Conservation (phyloP, 2,329 filamentous ascomycete genomes). For the Cercospora zeina region DNA sequence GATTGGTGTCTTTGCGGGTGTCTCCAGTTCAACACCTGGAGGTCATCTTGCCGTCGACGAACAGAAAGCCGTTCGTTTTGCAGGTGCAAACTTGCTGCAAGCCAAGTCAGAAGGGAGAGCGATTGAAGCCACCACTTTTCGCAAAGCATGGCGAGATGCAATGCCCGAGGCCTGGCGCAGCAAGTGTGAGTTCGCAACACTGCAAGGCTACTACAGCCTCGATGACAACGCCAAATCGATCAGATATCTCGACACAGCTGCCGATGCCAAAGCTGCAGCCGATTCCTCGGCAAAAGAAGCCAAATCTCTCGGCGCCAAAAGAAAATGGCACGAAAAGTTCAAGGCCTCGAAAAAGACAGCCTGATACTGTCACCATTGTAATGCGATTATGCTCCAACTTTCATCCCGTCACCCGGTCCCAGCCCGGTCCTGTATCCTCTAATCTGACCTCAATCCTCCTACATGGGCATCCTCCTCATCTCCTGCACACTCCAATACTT, state of each 20-base stretch:
- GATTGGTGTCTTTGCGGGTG: conserved; percentile 40
- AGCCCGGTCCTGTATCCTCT: background rate
- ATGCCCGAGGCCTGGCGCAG: conserved; percentile 40
- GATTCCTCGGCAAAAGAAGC: conserved; percentile 21
- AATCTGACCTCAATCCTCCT: conserved; percentile 11
- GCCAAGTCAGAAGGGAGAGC: conserved; percentile 26
- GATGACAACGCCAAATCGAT: conserved; percentile 30
- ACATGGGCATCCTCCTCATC: conserved; percentile 70
- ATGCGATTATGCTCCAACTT: background rate
- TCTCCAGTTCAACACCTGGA: conserved; percentile 25
- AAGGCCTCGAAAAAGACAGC: conserved; percentile 36
- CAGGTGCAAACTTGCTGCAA: conserved; percentile 33
- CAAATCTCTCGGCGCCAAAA: conserved; percentile 37
- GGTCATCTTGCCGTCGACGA: conserved; percentile 36
- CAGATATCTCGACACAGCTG: conserved; percentile 25
- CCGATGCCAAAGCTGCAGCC: background rate
- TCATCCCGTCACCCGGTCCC: background rate
- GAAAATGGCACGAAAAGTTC: conserved; percentile 46
- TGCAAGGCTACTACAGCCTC: conserved; percentile 34
- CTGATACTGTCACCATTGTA: conserved; percentile 8
- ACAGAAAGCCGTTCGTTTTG: conserved; percentile 27
- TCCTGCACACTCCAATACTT: conserved; percentile 77
- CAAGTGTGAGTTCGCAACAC: conserved; percentile 30
- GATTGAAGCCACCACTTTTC: conserved; percentile 36
- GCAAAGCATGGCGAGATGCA: conserved; percentile 42